phyloP scores from a whole-genome alignment of 176 grass and related monocot genomes.

The Cymbopogon citratus region DNA sequence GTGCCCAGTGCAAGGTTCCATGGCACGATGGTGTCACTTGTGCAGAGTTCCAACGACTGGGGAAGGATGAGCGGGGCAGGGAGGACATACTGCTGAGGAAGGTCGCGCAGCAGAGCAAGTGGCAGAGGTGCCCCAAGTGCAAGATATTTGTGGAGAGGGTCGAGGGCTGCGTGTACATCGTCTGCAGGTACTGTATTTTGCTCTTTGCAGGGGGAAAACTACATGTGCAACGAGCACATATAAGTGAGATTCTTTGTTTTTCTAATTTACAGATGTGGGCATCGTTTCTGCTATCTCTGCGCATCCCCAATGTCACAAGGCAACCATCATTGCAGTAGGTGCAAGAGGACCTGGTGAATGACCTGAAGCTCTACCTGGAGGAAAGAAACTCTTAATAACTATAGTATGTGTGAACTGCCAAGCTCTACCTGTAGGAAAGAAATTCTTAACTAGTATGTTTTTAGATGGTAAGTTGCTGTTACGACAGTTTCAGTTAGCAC shows the following conservation, averaged over 20 bases:
- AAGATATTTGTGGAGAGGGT: constrained; percentile 75
- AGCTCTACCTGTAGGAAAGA: neutral
- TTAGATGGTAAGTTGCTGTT: neutral
- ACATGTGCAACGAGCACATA: neutral
- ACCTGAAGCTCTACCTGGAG: neutral
- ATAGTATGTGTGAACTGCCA: neutral
- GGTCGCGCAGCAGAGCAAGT: constrained; percentile 42
- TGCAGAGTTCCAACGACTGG: constrained; percentile 36
- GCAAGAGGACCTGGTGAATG: constrained; percentile 33
- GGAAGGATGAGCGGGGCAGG: constrained; percentile 36
- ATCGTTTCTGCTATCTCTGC: constrained; percentile 81
- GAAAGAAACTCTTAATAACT: neutral
- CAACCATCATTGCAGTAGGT: constrained; percentile 44
- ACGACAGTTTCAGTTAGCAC: neutral
- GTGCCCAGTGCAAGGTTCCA: constrained; percentile 60
- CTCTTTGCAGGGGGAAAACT: too few species aligned
- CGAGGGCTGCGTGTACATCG: constrained; percentile 52
- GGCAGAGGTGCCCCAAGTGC: constrained; percentile 82
- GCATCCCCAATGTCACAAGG: constrained; percentile 50
- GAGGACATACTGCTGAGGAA: constrained; percentile 60
- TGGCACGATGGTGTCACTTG: constrained; percentile 57
- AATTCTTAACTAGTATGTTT: neutral
- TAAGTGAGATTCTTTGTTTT: neutral
- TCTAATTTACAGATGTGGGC: constrained; percentile 42
- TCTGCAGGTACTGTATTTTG: constrained; percentile 51